These are phyloP conservation scores for Acrodontium crateriforme DNA, from an alignment of 2,329 filamentous ascomycete genomes.

Conservation along the genomic window DNA sequence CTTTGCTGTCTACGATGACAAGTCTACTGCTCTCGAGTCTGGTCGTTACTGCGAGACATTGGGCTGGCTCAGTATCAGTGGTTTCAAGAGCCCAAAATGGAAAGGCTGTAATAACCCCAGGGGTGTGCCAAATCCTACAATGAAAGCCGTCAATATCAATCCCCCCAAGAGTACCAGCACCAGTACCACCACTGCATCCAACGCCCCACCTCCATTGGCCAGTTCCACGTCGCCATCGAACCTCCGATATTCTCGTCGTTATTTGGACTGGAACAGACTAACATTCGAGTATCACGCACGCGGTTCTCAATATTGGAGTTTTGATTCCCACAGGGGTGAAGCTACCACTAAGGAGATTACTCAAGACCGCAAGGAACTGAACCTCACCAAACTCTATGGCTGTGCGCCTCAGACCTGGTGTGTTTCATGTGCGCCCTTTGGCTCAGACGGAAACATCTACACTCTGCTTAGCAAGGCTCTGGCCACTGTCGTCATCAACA, in stretches of 20 bases:
- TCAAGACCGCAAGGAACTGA: slow-evolving; percentile 36
- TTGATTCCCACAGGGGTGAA: slow-evolving; percentile 37
- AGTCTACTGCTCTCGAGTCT: slow-evolving; percentile 47
- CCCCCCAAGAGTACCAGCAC: slow-evolving; percentile 25
- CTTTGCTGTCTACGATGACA: slow-evolving; percentile 49
- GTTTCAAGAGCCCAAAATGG: slow-evolving; percentile 37
- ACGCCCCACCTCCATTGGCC: slow-evolving; percentile 1
- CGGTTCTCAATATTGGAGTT: slow-evolving; percentile 33
- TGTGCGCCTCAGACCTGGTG: slow-evolving; percentile 49
- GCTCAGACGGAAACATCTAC: slow-evolving; percentile 41
- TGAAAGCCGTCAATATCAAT: slow-evolving; percentile 22
- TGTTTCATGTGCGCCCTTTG: slow-evolving; percentile 41
- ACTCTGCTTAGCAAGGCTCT: slow-evolving; percentile 39
- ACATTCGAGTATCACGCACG: slow-evolving; percentile 50
- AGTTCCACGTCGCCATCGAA: slow-evolving; percentile 13
- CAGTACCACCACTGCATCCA: slow-evolving; percentile 16
- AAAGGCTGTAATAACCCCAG: slow-evolving; percentile 27
- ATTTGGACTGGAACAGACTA: slow-evolving; percentile 55
- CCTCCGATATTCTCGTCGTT: slow-evolving; percentile 41
- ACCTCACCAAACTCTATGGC: slow-evolving; percentile 39
- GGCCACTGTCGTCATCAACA: slow-evolving; percentile 38
- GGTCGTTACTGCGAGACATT: slow-evolving; percentile 54
- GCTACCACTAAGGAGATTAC: slow-evolving; percentile 38
- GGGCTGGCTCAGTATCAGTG: slow-evolving; percentile 52
- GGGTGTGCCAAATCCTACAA: slow-evolving; percentile 31